These are phyloP conservation scores for Mycena polygramma DNA, from an alignment of 768 basidiomycete species.

Conservation along the genomic window DNA sequence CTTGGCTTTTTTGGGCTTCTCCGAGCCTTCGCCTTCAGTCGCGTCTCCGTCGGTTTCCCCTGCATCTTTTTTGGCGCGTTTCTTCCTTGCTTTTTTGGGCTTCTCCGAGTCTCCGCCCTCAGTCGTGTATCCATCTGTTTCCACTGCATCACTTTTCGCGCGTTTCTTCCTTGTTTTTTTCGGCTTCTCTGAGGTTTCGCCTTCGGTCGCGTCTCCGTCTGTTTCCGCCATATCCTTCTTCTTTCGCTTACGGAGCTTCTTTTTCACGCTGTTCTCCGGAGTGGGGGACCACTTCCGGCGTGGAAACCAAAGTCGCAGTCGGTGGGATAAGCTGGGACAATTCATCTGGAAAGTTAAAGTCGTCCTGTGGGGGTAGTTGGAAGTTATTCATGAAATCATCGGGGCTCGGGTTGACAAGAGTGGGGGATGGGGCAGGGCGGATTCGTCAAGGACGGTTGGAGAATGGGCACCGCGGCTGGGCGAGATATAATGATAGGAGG, in stretches of 20 bases:
- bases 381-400: conserved; percentile 12
- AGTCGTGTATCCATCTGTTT: too few species aligned
- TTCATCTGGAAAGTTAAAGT: conserved; percentile 22
- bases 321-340: conserved; percentile 27
- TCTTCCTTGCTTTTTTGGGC: too few species aligned
- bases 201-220: conserved; percentile 9
- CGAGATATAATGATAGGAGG: conserved; percentile 27
- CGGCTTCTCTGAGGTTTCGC: conserved; percentile 17
- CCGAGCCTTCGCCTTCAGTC: conserved; percentile 9
- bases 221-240: conserved; percentile 9
- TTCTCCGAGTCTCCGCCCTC: too few species aligned
- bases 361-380: conserved; percentile 11
- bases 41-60: conserved; percentile 5
- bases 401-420: conserved; percentile 12
- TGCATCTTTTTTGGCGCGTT: not conserved
- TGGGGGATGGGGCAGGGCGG: conserved; percentile 22
- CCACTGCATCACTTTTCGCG: conserved; percentile 6
- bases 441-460: not conserved
- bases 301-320: conserved; percentile 14
- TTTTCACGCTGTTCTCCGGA: conserved; percentile 13
- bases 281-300: not conserved
- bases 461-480: conserved; percentile 2
- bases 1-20: conserved; percentile 19
- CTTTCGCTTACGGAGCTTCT: conserved; percentile 30
- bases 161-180: conserved; percentile 14